Conservation (phyloP, 225 moss, liverwort and hornwort genomes). For the Sphagnum tenellum region DNA sequence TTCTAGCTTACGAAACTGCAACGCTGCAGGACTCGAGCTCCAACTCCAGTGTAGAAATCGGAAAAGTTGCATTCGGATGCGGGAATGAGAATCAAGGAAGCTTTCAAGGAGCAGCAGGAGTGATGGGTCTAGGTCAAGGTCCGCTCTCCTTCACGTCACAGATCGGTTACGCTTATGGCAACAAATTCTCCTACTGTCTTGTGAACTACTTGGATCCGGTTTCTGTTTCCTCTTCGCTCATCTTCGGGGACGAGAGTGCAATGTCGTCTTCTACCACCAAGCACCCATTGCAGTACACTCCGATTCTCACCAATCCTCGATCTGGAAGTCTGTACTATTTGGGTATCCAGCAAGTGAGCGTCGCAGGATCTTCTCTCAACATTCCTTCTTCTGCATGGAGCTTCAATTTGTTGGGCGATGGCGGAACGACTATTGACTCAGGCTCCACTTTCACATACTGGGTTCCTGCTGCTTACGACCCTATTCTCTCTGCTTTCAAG, state of each 20-base stretch:
- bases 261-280: slow-evolving; percentile 1
- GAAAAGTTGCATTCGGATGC: slow-evolving; percentile 28
- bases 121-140: slow-evolving; percentile 39
- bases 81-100: slow-evolving; percentile 14
- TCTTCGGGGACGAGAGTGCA: slow-evolving; percentile 13
- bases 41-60: slow-evolving; percentile 11
- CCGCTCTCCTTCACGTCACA: slow-evolving; percentile 26
- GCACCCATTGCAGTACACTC: slow-evolving; percentile 25
- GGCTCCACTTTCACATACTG: background rate
- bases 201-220: slow-evolving; percentile 23
- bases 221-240: slow-evolving; percentile 15
- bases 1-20: slow-evolving; percentile 19
- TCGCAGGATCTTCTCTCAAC: slow-evolving; percentile 24
- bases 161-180: slow-evolving; percentile 13
- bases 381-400: slow-evolving; percentile 24
- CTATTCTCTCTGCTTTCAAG: background rate
- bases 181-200: slow-evolving; percentile 39
- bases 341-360: slow-evolving; percentile 27
- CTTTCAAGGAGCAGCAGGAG: slow-evolving; percentile 27
- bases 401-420: slow-evolving; percentile 25
- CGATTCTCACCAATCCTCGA: slow-evolving; percentile 26
- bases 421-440: background rate
- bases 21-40: slow-evolving; percentile 21
- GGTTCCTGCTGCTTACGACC: no score
- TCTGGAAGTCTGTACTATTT: slow-evolving; percentile 50